A percentile compares a stretch with the other conserved stretches of the same genome.
These are phyloP conservation scores for Fusarium tuaranense DNA, from an alignment of 2,329 filamentous ascomycete genomes.

Conservation along the genomic window DNA sequence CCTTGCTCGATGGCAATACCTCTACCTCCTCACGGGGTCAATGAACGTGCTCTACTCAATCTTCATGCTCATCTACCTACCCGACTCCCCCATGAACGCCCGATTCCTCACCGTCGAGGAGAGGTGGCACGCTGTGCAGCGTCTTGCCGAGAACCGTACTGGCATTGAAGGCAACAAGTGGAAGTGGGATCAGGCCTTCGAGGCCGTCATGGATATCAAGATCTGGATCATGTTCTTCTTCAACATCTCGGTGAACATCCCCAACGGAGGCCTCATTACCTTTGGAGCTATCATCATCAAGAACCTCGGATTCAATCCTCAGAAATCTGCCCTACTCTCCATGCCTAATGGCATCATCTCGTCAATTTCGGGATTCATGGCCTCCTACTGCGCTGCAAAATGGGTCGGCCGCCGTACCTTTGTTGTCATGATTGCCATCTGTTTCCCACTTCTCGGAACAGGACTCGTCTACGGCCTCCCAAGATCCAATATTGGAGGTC, in stretches of 20 bases:
- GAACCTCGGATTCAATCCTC: conserved; percentile 14
- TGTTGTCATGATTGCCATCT: not conserved
- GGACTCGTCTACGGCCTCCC: conserved; percentile 3
- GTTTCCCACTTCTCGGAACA: conserved; percentile 1
- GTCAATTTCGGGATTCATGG: not conserved
- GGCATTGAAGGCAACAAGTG: conserved; percentile 50
- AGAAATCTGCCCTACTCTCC: conserved; percentile 13
- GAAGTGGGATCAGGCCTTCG: conserved; percentile 59
- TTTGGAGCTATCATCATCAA: conserved; percentile 28
- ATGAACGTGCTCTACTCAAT: conserved; percentile 17
- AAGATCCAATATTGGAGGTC: not conserved
- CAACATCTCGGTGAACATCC: conserved; percentile 62
- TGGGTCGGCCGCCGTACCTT: conserved; percentile 2
- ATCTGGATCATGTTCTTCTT: conserved; percentile 66
- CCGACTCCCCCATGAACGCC: conserved; percentile 10
- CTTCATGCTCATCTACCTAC: not conserved
- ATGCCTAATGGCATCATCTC: conserved; percentile 22
- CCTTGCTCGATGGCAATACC: conserved; percentile 37
- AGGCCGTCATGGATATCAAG: conserved; percentile 63
- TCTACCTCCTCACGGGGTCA: conserved; percentile 37
- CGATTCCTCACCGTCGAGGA: conserved; percentile 4
- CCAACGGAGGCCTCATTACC: conserved; percentile 60
- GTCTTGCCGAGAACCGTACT: conserved; percentile 18
- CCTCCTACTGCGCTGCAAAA: not conserved
- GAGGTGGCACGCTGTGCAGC: conserved; percentile 1